A percentile compares a stretch with the other conserved stretches of the same genome.
These are phyloP conservation scores for Saussurea involucrata DNA, from an alignment of 129 eudicot species.

Conservation along the genomic window DNA sequence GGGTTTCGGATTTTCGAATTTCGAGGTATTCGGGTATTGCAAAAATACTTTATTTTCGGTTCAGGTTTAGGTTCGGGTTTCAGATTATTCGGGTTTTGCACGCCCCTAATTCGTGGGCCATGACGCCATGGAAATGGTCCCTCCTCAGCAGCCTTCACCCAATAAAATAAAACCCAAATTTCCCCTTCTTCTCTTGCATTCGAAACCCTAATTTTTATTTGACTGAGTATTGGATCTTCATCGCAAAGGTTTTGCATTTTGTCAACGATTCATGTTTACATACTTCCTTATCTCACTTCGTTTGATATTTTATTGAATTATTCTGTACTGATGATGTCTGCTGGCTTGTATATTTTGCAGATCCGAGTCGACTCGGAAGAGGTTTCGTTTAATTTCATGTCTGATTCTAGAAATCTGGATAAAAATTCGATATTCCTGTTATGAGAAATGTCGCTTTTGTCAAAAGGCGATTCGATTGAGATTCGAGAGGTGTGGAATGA, in stretches of 20 bases:
- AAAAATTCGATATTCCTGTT: not conserved
- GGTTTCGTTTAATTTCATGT: not conserved
- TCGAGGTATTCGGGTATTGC: too few species aligned
- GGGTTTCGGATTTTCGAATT: too few species aligned
- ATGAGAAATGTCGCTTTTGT: conserved; percentile 61
- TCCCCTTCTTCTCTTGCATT: conserved; percentile 1
- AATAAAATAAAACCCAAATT: conserved; percentile 21
- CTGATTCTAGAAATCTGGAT: not conserved
- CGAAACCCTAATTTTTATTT: conserved; percentile 32
- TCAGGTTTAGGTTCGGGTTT: too few species aligned
- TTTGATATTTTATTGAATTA: not conserved
- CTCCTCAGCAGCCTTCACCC: not conserved
- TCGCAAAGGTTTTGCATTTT: conserved; percentile 16
- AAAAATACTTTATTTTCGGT: too few species aligned
- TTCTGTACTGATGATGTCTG: not conserved
- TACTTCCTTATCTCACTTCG: not conserved
- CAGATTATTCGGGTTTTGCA: too few species aligned
- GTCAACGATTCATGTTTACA: not conserved
- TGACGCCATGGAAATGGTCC: conserved; percentile 5
- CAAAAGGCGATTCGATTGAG: conserved; percentile 59
- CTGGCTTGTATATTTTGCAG: conserved; percentile 6
- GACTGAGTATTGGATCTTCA: conserved; percentile 12
- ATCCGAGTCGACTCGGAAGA: conserved; percentile 11
- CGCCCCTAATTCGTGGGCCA: conserved; percentile 4
- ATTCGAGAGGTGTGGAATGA: conserved; percentile 83